Evolutionary conservation across 495 filamentous ascomycete genomes (phyloP).

Genomic region (Endocarpon pusillum): DNA sequence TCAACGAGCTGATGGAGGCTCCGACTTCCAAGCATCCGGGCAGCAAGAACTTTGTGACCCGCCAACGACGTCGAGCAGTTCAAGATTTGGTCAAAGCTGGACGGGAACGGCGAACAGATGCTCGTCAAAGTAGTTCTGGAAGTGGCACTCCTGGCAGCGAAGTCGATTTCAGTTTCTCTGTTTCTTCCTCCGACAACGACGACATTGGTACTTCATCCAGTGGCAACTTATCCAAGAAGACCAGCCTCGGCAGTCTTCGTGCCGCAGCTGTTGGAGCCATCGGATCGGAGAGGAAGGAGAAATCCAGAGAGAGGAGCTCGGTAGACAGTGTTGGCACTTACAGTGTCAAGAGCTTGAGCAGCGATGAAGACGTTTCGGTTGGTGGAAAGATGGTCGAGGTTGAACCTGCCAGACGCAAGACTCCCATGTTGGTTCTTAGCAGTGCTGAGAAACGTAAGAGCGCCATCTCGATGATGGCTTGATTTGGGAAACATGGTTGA

Average conservation of each 20-base stretch:
- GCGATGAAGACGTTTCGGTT: constrained; percentile 44
- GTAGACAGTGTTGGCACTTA: constrained; percentile 22
- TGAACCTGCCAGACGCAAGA: constrained; percentile 53
- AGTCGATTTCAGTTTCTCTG: constrained; percentile 57
- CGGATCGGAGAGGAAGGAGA: constrained; percentile 59
- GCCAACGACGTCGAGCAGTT: constrained; percentile 81
- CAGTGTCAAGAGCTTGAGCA: constrained; percentile 29
- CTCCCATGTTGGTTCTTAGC: constrained; percentile 70
- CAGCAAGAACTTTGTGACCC: constrained; percentile 94
- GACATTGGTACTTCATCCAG: constrained; percentile 59
- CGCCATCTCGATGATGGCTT: too few species aligned
- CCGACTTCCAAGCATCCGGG: constrained; percentile 90
- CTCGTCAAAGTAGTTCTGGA: constrained; percentile 41
- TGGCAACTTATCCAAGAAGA: constrained; percentile 62
- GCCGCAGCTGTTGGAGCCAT: constrained; percentile 69
- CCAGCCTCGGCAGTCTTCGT: constrained; percentile 63
- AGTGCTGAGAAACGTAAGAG: constrained; percentile 86
- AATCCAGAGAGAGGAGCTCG: constrained; percentile 42
- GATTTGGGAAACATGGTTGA: too few species aligned
- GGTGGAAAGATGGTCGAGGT: constrained; percentile 36
- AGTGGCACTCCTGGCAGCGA: constrained; percentile 84
- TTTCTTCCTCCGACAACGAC: constrained; percentile 58
- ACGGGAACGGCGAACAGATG: constrained; percentile 59
- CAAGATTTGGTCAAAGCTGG: constrained; percentile 83
- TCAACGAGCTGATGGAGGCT: constrained; percentile 80